Conservation (phyloP, 148 eudicot species). For the Silene latifolia region DNA sequence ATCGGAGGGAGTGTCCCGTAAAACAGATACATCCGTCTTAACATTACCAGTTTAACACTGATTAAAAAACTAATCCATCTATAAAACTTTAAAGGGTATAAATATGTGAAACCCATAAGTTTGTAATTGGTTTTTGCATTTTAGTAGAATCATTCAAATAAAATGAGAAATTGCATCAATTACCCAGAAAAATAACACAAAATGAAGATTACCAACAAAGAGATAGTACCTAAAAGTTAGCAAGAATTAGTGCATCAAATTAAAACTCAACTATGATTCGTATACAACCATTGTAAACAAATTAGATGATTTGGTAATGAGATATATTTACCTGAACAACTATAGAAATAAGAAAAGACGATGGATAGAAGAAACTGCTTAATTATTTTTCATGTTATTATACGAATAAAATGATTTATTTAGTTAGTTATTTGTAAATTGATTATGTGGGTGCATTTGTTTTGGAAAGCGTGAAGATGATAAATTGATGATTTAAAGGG, state of each 20-base stretch:
- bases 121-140: neutral
- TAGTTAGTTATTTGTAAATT: too few species aligned
- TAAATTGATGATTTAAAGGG: neutral
- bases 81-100: neutral
- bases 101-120: too few species aligned
- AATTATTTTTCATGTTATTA: neutral
- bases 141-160: neutral
- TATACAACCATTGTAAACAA: too few species aligned
- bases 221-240: neutral
- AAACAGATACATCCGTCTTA: too few species aligned
- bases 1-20: too few species aligned
- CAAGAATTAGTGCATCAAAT: neutral
- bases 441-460: constrained; percentile 15
- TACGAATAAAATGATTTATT: neutral
- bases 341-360: neutral
- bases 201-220: neutral
- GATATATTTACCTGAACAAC: constrained; percentile 5
- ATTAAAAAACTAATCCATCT: neutral
- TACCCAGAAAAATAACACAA: neutral
- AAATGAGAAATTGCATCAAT: neutral
- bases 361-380: neutral
- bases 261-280: neutral
- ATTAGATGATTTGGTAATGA: neutral
- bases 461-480: constrained; percentile 23
- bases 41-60: too few species aligned